A percentile compares a stretch with the other conserved stretches of the same genome.
These are phyloP conservation scores for Tremella fuciformis DNA, from an alignment of 768 basidiomycete genomes.

Conservation along the genomic window DNA sequence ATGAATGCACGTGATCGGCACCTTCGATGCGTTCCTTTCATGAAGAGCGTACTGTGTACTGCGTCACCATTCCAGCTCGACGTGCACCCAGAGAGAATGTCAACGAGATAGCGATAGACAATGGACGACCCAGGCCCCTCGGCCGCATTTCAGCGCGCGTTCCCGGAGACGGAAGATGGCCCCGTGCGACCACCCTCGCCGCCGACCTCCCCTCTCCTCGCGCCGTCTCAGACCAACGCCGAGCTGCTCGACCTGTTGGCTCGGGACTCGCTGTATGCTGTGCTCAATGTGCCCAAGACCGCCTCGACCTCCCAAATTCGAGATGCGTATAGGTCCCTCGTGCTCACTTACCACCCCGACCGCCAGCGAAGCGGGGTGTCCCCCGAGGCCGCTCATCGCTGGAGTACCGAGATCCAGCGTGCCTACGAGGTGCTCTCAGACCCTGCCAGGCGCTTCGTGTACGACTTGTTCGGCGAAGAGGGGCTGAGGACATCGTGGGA, in stretches of 20 bases:
- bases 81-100: no score
- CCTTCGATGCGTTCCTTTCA: no score
- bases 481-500: slow-evolving; percentile 53
- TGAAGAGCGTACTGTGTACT: no score
- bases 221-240: slow-evolving; percentile 11
- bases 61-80: no score
- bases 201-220: slow-evolving; percentile 28
- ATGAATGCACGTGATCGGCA: no score
- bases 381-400: slow-evolving; percentile 62
- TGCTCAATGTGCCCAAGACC: slow-evolving; percentile 67
- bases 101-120: not conserved
- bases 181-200: slow-evolving; percentile 37
- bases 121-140: slow-evolving; percentile 49
- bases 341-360: slow-evolving; percentile 81
- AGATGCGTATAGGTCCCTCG: slow-evolving; percentile 68
- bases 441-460: slow-evolving; percentile 59
- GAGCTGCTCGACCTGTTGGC: slow-evolving; percentile 15
- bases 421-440: slow-evolving; percentile 82
- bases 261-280: slow-evolving; percentile 54
- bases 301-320: slow-evolving; percentile 70
- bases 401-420: slow-evolving; percentile 73
- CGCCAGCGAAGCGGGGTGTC: slow-evolving; percentile 64
- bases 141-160: slow-evolving; percentile 32
- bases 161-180: slow-evolving; percentile 40
- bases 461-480: slow-evolving; percentile 66